Conservation (phyloP, 1,284 basidiomycete species). For the Ceratobasidium sp. region DNA sequence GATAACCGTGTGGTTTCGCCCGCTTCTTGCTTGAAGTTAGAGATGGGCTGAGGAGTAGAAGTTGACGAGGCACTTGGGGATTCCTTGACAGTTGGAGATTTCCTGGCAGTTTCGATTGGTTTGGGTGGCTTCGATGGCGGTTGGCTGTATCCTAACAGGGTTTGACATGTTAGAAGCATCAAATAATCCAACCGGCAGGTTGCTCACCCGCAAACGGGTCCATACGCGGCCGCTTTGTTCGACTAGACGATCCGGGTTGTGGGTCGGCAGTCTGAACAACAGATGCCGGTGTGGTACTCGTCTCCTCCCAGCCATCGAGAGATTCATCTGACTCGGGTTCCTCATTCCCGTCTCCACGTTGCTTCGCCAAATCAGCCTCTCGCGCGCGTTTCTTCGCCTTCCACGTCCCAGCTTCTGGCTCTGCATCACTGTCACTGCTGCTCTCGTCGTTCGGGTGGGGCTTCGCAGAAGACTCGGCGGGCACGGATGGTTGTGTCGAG, state of each 20-base stretch:
- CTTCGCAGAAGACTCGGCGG: slow-evolving; percentile 53
- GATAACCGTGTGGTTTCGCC: not conserved
- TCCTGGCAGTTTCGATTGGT: not conserved
- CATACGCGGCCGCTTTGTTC: slow-evolving; percentile 56
- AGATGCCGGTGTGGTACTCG: slow-evolving; percentile 53
- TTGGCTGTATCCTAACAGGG: not conserved
- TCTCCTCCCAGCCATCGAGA: slow-evolving; percentile 54
- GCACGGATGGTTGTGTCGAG: slow-evolving; percentile 46
- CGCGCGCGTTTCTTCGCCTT: slow-evolving; percentile 63
- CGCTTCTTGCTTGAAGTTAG: not conserved
- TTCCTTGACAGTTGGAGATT: not conserved
- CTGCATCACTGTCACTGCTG: slow-evolving; percentile 67
- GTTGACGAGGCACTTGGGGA: not conserved
- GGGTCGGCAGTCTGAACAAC: slow-evolving; percentile 48
- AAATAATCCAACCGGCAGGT: not conserved
- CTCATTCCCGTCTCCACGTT: slow-evolving; percentile 58
- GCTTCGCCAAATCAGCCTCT: slow-evolving; percentile 60
- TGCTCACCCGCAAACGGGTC: slow-evolving; percentile 74
- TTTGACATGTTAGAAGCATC: not conserved
- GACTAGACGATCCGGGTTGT: slow-evolving; percentile 51
- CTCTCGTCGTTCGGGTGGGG: slow-evolving; percentile 63
- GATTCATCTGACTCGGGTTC: slow-evolving; percentile 55
- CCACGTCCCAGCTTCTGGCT: slow-evolving; percentile 61
- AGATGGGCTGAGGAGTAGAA: not conserved
- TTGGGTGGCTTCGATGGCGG: not conserved